These are phyloP conservation scores for Colletotrichum spaethianum DNA, from an alignment of 2,329 filamentous ascomycete species.

Conservation along the genomic window DNA sequence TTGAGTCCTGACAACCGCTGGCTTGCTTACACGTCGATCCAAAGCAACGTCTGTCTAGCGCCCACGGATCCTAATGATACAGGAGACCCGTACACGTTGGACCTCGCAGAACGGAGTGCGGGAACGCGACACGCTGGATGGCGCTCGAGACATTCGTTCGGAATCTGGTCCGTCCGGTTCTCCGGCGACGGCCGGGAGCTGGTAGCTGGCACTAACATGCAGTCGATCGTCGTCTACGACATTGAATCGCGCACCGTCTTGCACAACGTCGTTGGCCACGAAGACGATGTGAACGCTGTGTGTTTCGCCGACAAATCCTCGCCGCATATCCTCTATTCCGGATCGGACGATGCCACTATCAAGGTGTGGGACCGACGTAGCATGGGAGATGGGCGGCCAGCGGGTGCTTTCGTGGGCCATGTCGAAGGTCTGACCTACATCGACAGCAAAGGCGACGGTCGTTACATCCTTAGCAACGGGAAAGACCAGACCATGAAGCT, in stretches of 20 bases:
- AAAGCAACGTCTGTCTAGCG: conserved; percentile 86
- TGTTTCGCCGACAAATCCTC: conserved; percentile 92
- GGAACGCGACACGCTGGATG: conserved; percentile 42
- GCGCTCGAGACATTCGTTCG: conserved; percentile 59
- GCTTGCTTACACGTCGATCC: conserved; percentile 92
- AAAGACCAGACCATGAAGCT: conserved; percentile 99
- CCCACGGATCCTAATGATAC: conserved; percentile 87
- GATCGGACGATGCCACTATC: conserved; percentile 92
- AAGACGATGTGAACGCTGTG: conserved; percentile 94
- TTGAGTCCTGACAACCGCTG: conserved; percentile 93
- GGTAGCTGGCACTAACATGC: conserved; percentile 86
- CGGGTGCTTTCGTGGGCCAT: conserved; percentile 77
- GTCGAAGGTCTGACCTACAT: conserved; percentile 78
- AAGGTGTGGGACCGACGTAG: conserved; percentile 97
- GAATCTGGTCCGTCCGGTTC: conserved; percentile 93
- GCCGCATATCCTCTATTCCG: conserved; percentile 95
- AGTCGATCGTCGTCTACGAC: conserved; percentile 90
- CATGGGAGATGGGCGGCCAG: conserved; percentile 85
- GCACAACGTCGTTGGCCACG: conserved; percentile 83
- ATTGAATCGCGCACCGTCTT: conserved; percentile 85
- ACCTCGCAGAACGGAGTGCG: conserved; percentile 70
- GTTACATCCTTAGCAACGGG: conserved; percentile 92
- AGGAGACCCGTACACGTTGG: conserved; percentile 84
- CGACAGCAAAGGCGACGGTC: conserved; percentile 78
- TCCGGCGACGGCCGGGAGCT: conserved; percentile 92